These are phyloP conservation scores for Talaromyces amestolkiae DNA, from an alignment of 2,329 filamentous ascomycete genomes.

Conservation along the genomic window DNA sequence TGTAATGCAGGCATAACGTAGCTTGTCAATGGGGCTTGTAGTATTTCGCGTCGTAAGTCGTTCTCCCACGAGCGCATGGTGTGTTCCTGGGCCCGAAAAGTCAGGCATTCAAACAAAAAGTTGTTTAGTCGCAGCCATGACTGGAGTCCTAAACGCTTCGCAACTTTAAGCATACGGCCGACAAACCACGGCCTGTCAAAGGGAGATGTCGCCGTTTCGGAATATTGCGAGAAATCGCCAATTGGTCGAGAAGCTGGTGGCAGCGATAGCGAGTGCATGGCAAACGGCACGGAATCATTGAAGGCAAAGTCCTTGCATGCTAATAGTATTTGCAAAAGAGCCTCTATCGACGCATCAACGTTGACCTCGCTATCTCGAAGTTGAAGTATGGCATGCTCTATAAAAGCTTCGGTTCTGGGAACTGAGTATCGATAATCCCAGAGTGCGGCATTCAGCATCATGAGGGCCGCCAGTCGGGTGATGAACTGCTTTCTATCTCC, in stretches of 20 bases:
- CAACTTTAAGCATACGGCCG: conserved; percentile 41
- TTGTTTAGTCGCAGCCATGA: conserved; percentile 38
- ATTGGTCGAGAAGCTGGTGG: conserved; percentile 4
- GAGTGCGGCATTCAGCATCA: conserved; percentile 40
- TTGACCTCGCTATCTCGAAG: conserved; percentile 37
- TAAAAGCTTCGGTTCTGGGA: conserved; percentile 31
- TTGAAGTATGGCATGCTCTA: conserved; percentile 32
- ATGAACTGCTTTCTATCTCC: conserved; percentile 42
- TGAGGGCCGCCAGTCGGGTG: conserved; percentile 34
- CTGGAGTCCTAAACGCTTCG: conserved; percentile 34
- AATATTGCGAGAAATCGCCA: conserved; percentile 33
- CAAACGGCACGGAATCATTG: neutral
- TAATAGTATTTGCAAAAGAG: conserved; percentile 40
- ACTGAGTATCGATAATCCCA: conserved; percentile 41
- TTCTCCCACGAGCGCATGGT: conserved; percentile 32
- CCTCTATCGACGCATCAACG: conserved; percentile 39
- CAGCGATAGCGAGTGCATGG: neutral
- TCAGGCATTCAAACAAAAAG: conserved; percentile 38
- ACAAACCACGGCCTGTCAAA: conserved; percentile 40
- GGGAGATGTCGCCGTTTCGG: conserved; percentile 25
- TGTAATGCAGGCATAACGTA: conserved; percentile 29
- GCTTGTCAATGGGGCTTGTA: conserved; percentile 36
- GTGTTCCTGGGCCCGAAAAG: conserved; percentile 27
- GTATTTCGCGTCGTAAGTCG: conserved; percentile 36
- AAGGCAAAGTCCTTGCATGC: conserved; percentile 33